Evolutionary conservation across 441 rosid species (phyloP), one percentile per base, ranked within the genome.

Genomic region (Adansonia rubrostipa): DNA sequence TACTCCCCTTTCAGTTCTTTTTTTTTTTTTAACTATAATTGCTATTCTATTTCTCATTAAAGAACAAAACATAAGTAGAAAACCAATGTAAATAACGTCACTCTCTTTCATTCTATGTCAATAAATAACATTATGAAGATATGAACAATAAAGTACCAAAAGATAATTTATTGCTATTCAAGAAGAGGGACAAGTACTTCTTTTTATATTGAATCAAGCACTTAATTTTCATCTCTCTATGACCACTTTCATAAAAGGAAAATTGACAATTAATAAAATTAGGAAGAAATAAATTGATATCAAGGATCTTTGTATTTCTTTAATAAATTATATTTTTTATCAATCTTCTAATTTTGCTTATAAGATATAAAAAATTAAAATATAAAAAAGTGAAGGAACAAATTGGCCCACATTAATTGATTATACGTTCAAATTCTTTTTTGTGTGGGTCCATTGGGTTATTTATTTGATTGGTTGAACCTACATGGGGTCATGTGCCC

Each of bases 391-490:
- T 24, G 1, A 24, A 0, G 28, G 0, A 24, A 24, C 1, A 24
- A 24, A 24, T 24, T 24, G 28, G 28, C 28, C 28, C 28, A 24
- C 28, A 56, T 6, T 56, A 51, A 51, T 51, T 51, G 4, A 51
- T 2, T 50, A 24, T 24, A 24, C 1, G 28, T 24, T 24, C 28
- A 24, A 24, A 24, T 24, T 56, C 54, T 14, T 63, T 48, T 10
- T 19, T 15, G 33, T 53, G 70, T 24, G 79, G 82, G 24, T 17
- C 48, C 20, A 15, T 68, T 14, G 28, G 40, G 9, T 74, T 24
- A 17, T 9, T 15, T 48, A 48, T 28, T 66, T 70, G 67, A 66
- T 40, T 28, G 81, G 78, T 73, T 60, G 45, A 79, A 72, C 74
- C 67, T 68, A 6, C 60, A 64, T 78, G 84, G 57, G 68, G 78